phyloP scores from a whole-genome alignment of 345 rosid species.

The Rhizophora mangle region DNA sequence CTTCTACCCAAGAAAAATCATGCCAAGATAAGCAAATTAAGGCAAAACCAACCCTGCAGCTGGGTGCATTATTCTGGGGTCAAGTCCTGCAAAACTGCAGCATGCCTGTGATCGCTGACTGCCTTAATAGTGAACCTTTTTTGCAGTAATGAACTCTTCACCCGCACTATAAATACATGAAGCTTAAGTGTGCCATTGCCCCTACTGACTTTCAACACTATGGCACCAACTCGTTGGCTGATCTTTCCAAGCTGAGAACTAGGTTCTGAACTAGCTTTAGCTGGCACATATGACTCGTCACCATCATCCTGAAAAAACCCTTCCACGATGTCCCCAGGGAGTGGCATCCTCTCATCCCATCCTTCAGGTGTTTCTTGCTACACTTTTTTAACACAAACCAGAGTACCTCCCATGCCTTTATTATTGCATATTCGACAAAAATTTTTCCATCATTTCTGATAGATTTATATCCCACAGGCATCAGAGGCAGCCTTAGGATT shows the following conservation, averaged over 20 bases:
- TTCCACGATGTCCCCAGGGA: conserved; percentile 51
- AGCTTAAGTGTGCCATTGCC: conserved; percentile 35
- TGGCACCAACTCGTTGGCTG: conserved; percentile 24
- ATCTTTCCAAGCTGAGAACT: conserved; percentile 38
- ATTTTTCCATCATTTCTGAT: too few relatives aligned
- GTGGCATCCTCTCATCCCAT: conserved; percentile 50
- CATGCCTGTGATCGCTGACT: conserved; percentile 38
- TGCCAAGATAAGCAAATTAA: background rate
- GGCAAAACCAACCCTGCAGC: conserved; percentile 30
- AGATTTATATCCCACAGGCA: too few relatives aligned
- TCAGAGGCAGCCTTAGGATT: too few relatives aligned
- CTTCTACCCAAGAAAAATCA: background rate
- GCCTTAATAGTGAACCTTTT: conserved; percentile 37
- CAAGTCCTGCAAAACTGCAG: conserved; percentile 39
- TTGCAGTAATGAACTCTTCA: conserved; percentile 33
- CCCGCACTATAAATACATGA: conserved; percentile 14
- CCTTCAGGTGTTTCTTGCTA: conserved; percentile 42
- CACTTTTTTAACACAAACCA: conserved; percentile 42
- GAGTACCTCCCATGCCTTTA: conserved; percentile 19
- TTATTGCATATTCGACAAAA: too few relatives aligned
- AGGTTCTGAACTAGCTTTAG: conserved; percentile 28
- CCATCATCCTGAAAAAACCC: conserved; percentile 30
- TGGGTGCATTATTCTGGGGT: conserved; percentile 40
- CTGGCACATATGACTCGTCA: conserved; percentile 21
- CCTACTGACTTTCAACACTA: conserved; percentile 44